Conservation (phyloP, 2,329 filamentous ascomycete species). For the Colletotrichum cordylinicola region DNA sequence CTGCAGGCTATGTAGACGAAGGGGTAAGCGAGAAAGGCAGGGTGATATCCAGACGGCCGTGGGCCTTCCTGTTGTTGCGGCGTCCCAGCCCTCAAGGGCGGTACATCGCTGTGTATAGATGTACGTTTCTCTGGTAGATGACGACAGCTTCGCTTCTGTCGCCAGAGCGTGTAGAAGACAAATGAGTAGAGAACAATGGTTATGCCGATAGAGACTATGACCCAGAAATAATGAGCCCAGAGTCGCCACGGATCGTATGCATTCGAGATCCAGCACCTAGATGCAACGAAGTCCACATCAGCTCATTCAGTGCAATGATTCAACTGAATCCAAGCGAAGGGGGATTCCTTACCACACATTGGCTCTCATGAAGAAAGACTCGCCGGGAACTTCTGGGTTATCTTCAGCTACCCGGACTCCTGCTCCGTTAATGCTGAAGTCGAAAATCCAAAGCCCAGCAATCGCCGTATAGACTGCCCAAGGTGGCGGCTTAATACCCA, state of each 20-base stretch:
- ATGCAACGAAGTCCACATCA: background rate
- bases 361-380: slow-evolving; percentile 18
- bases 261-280: slow-evolving; percentile 66
- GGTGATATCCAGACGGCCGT: slow-evolving; percentile 1
- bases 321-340: rapidly evolving
- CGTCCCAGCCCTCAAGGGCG: background rate
- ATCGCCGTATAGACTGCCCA: slow-evolving; percentile 48
- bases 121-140: background rate
- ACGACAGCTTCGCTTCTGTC: slow-evolving; percentile 16
- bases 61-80: background rate
- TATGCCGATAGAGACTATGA: slow-evolving; percentile 49
- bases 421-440: slow-evolving; percentile 4
- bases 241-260: slow-evolving; percentile 59
- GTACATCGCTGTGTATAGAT: background rate
- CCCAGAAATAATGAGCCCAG: slow-evolving; percentile 68
- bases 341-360: slow-evolving; percentile 1
- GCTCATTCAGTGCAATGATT: background rate
- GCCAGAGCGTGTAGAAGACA: slow-evolving; percentile 42
- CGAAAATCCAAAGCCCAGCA: slow-evolving; percentile 53
- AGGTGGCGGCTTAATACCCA: slow-evolving; percentile 52
- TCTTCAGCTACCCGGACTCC: background rate
- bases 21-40: slow-evolving; percentile 64
- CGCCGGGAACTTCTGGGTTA: background rate
- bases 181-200: slow-evolving; percentile 45
- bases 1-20: slow-evolving; percentile 68